phyloP scores from a whole-genome alignment of 2,329 filamentous ascomycete species.

The Calonectria montana region DNA sequence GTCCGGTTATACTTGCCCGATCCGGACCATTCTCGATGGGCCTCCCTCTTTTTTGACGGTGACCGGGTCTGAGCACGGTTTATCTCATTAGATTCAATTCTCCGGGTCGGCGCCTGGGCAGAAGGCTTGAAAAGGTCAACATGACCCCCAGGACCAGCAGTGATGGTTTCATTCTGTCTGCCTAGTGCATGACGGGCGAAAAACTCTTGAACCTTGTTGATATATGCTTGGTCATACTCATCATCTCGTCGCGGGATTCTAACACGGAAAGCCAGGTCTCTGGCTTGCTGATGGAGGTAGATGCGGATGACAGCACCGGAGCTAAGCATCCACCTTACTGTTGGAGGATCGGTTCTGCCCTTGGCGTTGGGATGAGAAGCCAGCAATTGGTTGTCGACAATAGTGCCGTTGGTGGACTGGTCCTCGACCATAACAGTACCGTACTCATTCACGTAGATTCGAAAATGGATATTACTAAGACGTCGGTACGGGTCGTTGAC shows the following conservation, averaged over 20 bases:
- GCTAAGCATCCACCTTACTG: conserved; percentile 69
- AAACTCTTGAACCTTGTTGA: conserved; percentile 76
- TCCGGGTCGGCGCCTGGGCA: conserved; percentile 33
- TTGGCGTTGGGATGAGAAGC: conserved; percentile 53
- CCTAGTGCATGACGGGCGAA: conserved; percentile 56
- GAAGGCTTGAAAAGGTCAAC: conserved; percentile 49
- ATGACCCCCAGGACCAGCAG: conserved; percentile 60
- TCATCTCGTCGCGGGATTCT: conserved; percentile 83
- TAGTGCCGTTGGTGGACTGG: conserved; percentile 93
- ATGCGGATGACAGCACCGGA: conserved; percentile 81
- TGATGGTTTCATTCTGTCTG: conserved; percentile 57
- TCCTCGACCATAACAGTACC: conserved; percentile 93
- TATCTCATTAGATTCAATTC: conserved; percentile 35
- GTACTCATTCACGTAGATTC: conserved; percentile 89
- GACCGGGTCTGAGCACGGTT: conserved; percentile 23
- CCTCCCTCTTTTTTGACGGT: conserved; percentile 42
- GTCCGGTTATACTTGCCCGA: conserved; percentile 87
- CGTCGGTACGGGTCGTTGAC: conserved; percentile 74
- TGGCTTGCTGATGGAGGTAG: conserved; percentile 60
- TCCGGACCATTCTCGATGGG: conserved; percentile 79
- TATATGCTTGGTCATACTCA: conserved; percentile 72
- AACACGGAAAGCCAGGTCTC: conserved; percentile 84
- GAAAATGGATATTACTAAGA: conserved; percentile 95
- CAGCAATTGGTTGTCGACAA: conserved; percentile 81
- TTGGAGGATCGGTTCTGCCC: conserved; percentile 47